phyloP scores from a whole-genome alignment of 805 yeast genomes.

The Tetrapisispora fleetii region DNA sequence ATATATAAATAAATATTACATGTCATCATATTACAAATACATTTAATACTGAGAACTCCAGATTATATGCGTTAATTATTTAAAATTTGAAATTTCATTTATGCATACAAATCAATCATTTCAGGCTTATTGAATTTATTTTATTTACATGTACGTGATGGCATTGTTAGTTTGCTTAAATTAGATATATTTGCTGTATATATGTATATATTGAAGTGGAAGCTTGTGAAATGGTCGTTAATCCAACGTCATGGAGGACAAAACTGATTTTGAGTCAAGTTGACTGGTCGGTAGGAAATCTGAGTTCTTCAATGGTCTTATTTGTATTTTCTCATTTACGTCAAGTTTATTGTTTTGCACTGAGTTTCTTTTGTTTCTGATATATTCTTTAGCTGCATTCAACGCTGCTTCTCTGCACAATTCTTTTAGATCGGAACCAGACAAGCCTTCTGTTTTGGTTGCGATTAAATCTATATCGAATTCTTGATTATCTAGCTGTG shows the following conservation, averaged over 20 bases:
- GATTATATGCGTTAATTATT: background rate
- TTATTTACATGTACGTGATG: background rate
- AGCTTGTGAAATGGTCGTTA: background rate
- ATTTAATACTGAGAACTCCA: background rate
- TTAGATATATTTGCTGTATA: background rate
- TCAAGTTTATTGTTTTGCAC: slow-evolving; percentile 12
- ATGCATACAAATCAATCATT: background rate
- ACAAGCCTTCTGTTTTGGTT: slow-evolving; percentile 55
- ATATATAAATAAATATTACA: too few relatives aligned
- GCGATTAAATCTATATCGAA: slow-evolving; percentile 59
- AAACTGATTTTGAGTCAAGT: slow-evolving; percentile 15
- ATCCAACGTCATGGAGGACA: slow-evolving; percentile 17
- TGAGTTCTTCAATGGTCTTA: slow-evolving; percentile 53
- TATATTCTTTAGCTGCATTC: slow-evolving; percentile 78
- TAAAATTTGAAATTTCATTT: background rate
- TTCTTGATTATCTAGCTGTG: slow-evolving; percentile 42
- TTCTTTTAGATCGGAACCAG: slow-evolving; percentile 90
- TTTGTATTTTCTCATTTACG: slow-evolving; percentile 28
- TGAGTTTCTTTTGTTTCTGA: slow-evolving; percentile 45
- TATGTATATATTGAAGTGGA: background rate
- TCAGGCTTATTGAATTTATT: background rate
- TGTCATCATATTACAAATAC: background rate
- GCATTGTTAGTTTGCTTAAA: background rate
- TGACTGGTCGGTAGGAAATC: slow-evolving; percentile 45
- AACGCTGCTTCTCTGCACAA: slow-evolving; percentile 89